These are phyloP conservation scores for Leishmania mexicana DNA, from an alignment of 208 protist genomes.

Conservation along the genomic window DNA sequence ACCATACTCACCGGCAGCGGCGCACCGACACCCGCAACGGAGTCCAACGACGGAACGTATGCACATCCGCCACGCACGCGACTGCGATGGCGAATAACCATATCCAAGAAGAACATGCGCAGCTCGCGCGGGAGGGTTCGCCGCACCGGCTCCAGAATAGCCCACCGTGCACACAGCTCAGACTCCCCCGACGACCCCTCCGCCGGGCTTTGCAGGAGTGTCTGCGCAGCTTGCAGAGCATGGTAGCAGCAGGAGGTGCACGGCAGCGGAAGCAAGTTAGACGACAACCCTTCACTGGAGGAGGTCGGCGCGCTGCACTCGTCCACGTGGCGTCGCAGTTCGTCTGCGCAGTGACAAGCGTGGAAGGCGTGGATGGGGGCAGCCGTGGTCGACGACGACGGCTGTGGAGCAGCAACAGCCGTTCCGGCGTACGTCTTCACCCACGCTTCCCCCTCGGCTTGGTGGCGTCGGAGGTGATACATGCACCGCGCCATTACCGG, in stretches of 20 bases:
- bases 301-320: background rate
- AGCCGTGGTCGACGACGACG: background rate
- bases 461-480: conserved; percentile 20
- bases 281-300: background rate
- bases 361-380: conserved; percentile 12
- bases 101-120: conserved; percentile 32
- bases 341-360: conserved; percentile 11
- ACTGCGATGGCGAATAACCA: conserved; percentile 30
- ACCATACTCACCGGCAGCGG: conserved; percentile 31
- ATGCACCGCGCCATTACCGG: conserved; percentile 20
- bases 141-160: conserved; percentile 10
- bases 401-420: background rate
- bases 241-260: conserved; percentile 22
- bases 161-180: conserved; percentile 16
- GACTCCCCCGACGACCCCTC: background rate
- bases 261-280: conserved; percentile 3
- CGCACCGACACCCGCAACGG: background rate
- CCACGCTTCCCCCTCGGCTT: conserved; percentile 11
- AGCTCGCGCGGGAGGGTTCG: conserved; percentile 26
- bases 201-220: background rate
- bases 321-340: background rate
- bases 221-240: conserved; percentile 7
- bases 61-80: conserved; percentile 25
- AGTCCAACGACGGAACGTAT: conserved; percentile 40
- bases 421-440: conserved; percentile 13